A percentile compares a stretch with the other conserved stretches of the same genome.
phyloP scores from a whole-genome alignment of 2,329 filamentous ascomycete species.

The Coniochaeta pulveracea region DNA sequence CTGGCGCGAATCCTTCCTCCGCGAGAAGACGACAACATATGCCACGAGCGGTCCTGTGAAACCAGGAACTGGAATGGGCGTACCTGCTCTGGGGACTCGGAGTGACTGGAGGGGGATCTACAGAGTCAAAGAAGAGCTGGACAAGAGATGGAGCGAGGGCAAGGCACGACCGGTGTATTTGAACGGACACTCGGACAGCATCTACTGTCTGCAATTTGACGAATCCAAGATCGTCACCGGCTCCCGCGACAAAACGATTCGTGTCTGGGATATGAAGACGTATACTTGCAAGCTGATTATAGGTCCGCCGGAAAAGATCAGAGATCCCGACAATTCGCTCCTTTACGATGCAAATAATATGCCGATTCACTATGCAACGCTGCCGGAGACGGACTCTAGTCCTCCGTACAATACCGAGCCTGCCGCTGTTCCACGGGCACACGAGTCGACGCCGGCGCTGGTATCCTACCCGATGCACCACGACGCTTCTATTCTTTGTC shows the following conservation, averaged over 20 bases:
- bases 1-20: constrained; percentile 52
- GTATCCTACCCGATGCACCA: constrained; percentile 59
- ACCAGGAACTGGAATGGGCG: constrained; percentile 44
- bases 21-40: constrained; percentile 49
- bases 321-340: constrained; percentile 29
- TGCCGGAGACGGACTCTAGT: constrained; percentile 31
- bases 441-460: constrained; percentile 37
- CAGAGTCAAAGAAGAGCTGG: constrained; percentile 62
- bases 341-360: constrained; percentile 39
- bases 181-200: constrained; percentile 87
- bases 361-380: constrained; percentile 43
- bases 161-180: constrained; percentile 77
- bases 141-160: constrained; percentile 68
- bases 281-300: constrained; percentile 79
- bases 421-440: constrained; percentile 18
- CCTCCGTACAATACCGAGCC: constrained; percentile 8
- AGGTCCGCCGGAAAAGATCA: constrained; percentile 59
- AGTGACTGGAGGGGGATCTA: constrained; percentile 86
- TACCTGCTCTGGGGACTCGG: constrained; percentile 41
- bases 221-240: constrained; percentile 97
- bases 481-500: constrained; percentile 83
- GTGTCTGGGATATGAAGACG: constrained; percentile 90
- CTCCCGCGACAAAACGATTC: constrained; percentile 88
- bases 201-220: constrained; percentile 97
- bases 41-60: constrained; percentile 41